Percentiles rank a stretch among this genome's conserved stretches.
Evolutionary conservation across 768 basidiomycete genomes (phyloP).

Genomic region (Lactarius sanguifluus): DNA sequence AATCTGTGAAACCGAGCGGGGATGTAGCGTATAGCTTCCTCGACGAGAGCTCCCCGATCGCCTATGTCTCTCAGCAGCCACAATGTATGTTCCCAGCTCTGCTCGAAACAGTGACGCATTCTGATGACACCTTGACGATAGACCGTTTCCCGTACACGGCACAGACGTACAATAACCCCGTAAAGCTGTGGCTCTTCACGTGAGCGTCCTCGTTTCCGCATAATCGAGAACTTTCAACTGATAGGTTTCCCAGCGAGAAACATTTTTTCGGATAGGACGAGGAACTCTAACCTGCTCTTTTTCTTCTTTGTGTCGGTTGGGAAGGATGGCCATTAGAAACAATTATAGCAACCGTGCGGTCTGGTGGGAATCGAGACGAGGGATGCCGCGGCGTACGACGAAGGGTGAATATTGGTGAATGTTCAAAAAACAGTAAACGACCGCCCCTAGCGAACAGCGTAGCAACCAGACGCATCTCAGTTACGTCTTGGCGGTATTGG

Average conservation of each 20-base stretch:
- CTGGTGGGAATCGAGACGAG: neutral
- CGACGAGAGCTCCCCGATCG: neutral
- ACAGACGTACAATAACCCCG: conserved; percentile 24
- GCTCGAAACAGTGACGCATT: too few relatives aligned
- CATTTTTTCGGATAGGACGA: neutral
- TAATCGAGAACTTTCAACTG: neutral
- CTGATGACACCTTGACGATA: neutral
- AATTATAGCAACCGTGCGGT: neutral
- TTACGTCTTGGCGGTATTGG: neutral
- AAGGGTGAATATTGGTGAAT: neutral
- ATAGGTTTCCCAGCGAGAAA: neutral
- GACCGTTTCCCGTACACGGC: conserved; percentile 23
- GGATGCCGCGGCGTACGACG: neutral
- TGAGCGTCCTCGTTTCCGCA: conserved; percentile 7
- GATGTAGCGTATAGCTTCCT: conserved; percentile 8
- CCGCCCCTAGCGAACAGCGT: neutral
- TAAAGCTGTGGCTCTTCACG: conserved; percentile 24
- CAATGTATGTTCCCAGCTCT: neutral
- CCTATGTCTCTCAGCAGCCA: conserved; percentile 1
- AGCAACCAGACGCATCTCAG: neutral
- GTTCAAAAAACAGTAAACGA: neutral
- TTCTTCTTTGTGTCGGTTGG: neutral
- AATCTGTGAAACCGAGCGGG: neutral
- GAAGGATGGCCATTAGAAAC: neutral
- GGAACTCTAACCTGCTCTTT: neutral